phyloP scores from a whole-genome alignment of 1,139 yeast species.

The Candida sanyaensis region DNA sequence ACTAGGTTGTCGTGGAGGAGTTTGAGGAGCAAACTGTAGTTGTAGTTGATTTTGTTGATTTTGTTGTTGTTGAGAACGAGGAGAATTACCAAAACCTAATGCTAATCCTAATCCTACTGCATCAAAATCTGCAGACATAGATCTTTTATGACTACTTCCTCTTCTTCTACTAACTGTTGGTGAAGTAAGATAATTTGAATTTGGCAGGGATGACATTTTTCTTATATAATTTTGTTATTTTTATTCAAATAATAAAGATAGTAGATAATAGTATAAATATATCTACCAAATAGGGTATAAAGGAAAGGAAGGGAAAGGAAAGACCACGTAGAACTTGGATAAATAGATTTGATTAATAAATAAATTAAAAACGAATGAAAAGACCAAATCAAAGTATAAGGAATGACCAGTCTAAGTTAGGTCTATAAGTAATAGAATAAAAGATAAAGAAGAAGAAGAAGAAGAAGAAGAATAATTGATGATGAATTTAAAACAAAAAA shows the following conservation, averaged over 20 bases:
- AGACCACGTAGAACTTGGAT: background rate
- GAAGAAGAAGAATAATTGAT: too few relatives aligned
- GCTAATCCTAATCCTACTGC: conserved; percentile 36
- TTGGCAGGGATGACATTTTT: conserved; percentile 19
- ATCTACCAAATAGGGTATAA: background rate
- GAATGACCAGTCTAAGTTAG: background rate
- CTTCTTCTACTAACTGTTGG: conserved; percentile 33
- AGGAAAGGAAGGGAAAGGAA: background rate
- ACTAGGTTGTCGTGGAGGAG: conserved; percentile 4
- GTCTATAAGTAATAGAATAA: too few relatives aligned
- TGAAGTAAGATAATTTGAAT: conserved; percentile 13
- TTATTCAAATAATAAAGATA: too few relatives aligned
- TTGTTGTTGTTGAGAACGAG: conserved; percentile 13
- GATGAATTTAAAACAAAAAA: too few relatives aligned
- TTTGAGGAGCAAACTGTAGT: background rate
- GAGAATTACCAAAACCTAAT: conserved; percentile 29
- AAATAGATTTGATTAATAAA: background rate
- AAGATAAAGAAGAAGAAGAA: too few relatives aligned
- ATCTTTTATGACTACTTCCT: conserved; percentile 66
- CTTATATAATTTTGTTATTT: background rate
- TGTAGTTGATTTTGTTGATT: background rate
- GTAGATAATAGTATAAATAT: too few relatives aligned
- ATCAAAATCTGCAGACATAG: conserved; percentile 75
- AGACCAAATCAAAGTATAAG: background rate
- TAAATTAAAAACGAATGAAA: background rate